A percentile compares a stretch with the other conserved stretches of the same genome.
These are phyloP conservation scores for Venturia oleaginea DNA, from an alignment of 2,329 filamentous ascomycete genomes.

Conservation along the genomic window DNA sequence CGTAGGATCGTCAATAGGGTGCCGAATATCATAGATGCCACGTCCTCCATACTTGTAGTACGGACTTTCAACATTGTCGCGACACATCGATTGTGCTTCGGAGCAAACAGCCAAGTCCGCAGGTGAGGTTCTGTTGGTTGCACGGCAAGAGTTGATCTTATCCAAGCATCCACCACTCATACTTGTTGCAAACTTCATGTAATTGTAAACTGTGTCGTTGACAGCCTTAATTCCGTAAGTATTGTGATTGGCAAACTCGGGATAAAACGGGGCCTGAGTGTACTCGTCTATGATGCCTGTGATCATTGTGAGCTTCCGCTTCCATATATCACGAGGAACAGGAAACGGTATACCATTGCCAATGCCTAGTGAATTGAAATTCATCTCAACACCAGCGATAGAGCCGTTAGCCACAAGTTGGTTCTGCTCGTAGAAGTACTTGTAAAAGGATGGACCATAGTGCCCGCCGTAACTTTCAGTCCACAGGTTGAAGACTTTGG, in stretches of 20 bases:
- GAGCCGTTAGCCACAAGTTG: constrained; percentile 43
- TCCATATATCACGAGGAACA: neutral
- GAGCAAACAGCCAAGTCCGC: constrained; percentile 37
- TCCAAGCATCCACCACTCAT: constrained; percentile 40
- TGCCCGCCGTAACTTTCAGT: constrained; percentile 45
- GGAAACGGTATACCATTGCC: constrained; percentile 30
- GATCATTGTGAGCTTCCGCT: neutral
- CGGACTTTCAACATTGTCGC: constrained; percentile 46
- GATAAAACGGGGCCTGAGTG: constrained; percentile 42
- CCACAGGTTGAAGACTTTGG: constrained; percentile 49
- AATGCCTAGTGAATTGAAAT: constrained; percentile 45
- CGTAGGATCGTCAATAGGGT: constrained; percentile 48
- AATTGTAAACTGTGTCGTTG: constrained; percentile 51
- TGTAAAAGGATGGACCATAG: constrained; percentile 44
- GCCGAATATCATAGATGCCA: constrained; percentile 52
- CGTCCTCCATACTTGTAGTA: constrained; percentile 44
- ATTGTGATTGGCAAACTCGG: constrained; percentile 46
- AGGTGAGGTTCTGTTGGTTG: neutral
- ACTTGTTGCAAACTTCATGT: constrained; percentile 46
- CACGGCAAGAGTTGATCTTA: constrained; percentile 43
- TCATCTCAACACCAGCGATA: constrained; percentile 39
- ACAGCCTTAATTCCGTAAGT: constrained; percentile 46
- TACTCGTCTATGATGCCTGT: constrained; percentile 44
- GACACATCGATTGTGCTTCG: constrained; percentile 47
- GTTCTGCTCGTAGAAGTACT: constrained; percentile 51